phyloP scores from a whole-genome alignment of 176 grass and related monocot genomes.

The Ananas comosus region DNA sequence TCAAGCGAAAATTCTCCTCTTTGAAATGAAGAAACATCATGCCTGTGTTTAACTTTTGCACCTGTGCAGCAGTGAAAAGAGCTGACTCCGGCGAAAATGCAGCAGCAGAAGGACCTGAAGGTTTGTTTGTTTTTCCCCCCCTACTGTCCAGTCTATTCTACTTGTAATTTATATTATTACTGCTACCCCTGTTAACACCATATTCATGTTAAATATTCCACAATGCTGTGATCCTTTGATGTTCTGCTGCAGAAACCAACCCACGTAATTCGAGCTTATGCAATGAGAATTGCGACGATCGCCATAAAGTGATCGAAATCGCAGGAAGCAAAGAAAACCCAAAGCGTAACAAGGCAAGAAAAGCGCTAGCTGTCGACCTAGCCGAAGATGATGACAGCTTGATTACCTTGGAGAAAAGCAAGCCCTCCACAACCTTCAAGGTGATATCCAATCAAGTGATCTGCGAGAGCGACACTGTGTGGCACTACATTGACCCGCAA shows the following conservation, averaged over 20 bases:
- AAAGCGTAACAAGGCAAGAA: neutral
- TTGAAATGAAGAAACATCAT: neutral
- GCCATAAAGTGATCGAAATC: constrained; percentile 19
- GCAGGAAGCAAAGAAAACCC: constrained; percentile 8
- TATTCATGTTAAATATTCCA: neutral
- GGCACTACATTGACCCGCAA: constrained; percentile 43
- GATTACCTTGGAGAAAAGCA: neutral
- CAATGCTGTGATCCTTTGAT: neutral
- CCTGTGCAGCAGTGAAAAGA: constrained; percentile 12
- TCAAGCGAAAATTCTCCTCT: neutral
- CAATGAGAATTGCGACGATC: constrained; percentile 11
- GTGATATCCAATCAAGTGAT: neutral
- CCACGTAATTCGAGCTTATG: constrained; percentile 2
- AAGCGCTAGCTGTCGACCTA: constrained; percentile 11
- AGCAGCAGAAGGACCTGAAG: neutral
- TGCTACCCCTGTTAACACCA: too few species aligned
- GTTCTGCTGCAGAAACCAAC: constrained; percentile 4
- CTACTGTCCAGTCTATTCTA: too few species aligned
- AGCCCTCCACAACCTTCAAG: neutral
- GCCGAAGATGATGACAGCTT: constrained; percentile 25
- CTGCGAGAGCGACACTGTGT: constrained; percentile 1
- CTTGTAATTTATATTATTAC: too few species aligned
- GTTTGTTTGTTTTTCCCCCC: neutral
- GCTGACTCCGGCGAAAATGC: neutral
- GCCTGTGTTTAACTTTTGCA: constrained; percentile 2